Evolutionary conservation across 192 early-diverging fungal genomes (phyloP).

Genomic region (Dimargaris cristalligena): DNA sequence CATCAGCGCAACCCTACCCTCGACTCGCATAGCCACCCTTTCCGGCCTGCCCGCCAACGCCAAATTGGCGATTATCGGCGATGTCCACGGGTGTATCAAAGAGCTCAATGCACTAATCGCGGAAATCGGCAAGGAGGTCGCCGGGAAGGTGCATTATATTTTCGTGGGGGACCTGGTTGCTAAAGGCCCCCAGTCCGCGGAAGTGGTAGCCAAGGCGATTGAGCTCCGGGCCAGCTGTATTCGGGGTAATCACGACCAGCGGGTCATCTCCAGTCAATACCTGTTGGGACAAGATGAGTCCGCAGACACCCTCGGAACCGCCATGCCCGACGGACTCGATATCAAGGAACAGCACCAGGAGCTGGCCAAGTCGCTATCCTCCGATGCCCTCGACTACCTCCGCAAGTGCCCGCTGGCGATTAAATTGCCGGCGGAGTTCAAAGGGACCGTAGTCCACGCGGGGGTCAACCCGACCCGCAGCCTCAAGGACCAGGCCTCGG

Average conservation of each 20-base stretch:
- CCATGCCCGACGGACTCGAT: conserved; percentile 17
- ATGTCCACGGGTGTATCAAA: conserved; percentile 42
- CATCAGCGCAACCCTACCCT: no score
- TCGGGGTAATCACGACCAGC: conserved; percentile 62
- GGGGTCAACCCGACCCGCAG: conserved; percentile 36
- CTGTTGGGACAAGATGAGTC: conserved; percentile 23
- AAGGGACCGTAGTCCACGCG: conserved; percentile 48
- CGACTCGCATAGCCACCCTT: no score
- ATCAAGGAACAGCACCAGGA: conserved; percentile 17
- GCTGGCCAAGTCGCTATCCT: conserved; percentile 23
- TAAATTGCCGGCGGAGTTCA: conserved; percentile 20
- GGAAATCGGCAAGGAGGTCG: conserved; percentile 16
- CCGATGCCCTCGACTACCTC: conserved; percentile 33
- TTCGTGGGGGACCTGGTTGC: conserved; percentile 48
- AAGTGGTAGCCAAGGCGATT: conserved; percentile 33
- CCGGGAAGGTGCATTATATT: conserved; percentile 35
- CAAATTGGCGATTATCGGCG: conserved; percentile 57
- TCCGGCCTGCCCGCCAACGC: no score
- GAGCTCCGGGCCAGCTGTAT: conserved; percentile 32
- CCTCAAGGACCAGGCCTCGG: conserved; percentile 32
- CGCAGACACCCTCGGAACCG: conserved; percentile 8
- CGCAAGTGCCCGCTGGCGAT: conserved; percentile 35
- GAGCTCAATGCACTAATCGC: conserved; percentile 37
- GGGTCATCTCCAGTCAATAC: conserved; percentile 37
- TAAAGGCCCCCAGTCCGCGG: conserved; percentile 41